Evolutionary conservation across 495 filamentous ascomycete genomes (phyloP).

Genomic region (Daldinia vernicosa): DNA sequence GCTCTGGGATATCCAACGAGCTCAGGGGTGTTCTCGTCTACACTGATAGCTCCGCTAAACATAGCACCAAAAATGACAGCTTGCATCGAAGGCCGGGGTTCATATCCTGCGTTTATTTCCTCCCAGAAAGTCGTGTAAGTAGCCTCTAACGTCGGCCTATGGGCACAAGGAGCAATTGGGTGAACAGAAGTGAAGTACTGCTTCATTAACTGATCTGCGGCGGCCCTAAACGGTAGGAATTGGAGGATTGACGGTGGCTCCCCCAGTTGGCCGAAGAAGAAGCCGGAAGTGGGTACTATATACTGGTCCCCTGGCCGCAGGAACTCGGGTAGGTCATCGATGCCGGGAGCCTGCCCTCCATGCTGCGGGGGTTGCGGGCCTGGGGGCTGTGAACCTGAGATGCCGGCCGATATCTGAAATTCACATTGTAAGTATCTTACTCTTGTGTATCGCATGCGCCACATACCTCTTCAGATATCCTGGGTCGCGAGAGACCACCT

Average conservation of each 20-base stretch:
- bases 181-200: conserved; percentile 75
- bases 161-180: conserved; percentile 69
- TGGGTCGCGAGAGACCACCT: conserved; percentile 65
- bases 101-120: conserved; percentile 60
- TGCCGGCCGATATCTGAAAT: conserved; percentile 45
- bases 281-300: conserved; percentile 68
- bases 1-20: conserved; percentile 62
- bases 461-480: conserved; percentile 72
- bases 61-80: conserved; percentile 72
- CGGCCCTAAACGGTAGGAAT: conserved; percentile 60
- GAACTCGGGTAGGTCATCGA: conserved; percentile 51
- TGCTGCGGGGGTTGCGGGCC: conserved; percentile 23
- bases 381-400: conserved; percentile 21
- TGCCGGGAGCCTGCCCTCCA: conserved; percentile 24
- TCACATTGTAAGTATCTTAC: conserved; percentile 9
- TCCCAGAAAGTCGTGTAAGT: conserved; percentile 72
- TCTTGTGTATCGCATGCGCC: background rate
- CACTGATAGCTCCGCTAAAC: conserved; percentile 72
- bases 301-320: conserved; percentile 62
- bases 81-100: conserved; percentile 69
- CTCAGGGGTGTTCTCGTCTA: conserved; percentile 59
- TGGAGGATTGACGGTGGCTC: conserved; percentile 60
- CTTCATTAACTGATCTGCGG: conserved; percentile 65
- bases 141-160: conserved; percentile 69
- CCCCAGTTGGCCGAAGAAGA: conserved; percentile 68